These are phyloP conservation scores for Linaria vulgaris DNA, from an alignment of 257 asterid genomes.

Conservation along the genomic window DNA sequence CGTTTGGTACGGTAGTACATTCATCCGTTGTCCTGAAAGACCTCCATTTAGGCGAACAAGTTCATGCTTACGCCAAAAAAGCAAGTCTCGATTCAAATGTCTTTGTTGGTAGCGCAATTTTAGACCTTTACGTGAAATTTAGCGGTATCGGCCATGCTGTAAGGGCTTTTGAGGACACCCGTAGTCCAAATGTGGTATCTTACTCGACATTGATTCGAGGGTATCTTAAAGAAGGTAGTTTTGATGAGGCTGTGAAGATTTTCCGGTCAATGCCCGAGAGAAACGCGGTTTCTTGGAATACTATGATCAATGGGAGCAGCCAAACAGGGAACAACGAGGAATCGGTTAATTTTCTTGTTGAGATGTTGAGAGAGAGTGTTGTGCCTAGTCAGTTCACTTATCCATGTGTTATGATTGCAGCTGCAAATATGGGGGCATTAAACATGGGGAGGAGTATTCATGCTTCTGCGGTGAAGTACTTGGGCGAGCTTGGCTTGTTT, in stretches of 20 bases:
- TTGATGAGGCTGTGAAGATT: conserved; percentile 52
- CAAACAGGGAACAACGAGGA: conserved; percentile 74
- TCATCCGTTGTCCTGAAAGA: conserved; percentile 49
- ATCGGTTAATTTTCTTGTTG: conserved; percentile 57
- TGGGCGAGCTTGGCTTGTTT: conserved; percentile 54
- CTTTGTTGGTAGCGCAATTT: conserved; percentile 64
- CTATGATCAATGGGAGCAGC: conserved; percentile 74
- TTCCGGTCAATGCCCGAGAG: conserved; percentile 56
- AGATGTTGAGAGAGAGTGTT: conserved; percentile 67
- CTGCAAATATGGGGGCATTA: conserved; percentile 73
- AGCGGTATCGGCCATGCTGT: conserved; percentile 41
- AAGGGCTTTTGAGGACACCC: conserved; percentile 51
- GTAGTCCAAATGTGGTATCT: conserved; percentile 71
- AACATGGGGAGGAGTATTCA: conserved; percentile 82
- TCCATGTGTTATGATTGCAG: conserved; percentile 65
- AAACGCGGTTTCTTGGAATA: conserved; percentile 80
- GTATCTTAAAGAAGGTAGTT: conserved; percentile 47
- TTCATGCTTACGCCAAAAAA: conserved; percentile 51
- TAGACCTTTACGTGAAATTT: conserved; percentile 64
- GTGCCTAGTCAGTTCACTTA: conserved; percentile 50
- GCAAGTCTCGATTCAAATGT: conserved; percentile 52
- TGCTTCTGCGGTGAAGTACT: conserved; percentile 72
- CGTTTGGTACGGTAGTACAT: conserved; percentile 60
- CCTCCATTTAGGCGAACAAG: conserved; percentile 59
- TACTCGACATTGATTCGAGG: conserved; percentile 65